Base-by-base conservation (phyloP, 306 rosid species). In the Begonia loranthoides region DNA sequence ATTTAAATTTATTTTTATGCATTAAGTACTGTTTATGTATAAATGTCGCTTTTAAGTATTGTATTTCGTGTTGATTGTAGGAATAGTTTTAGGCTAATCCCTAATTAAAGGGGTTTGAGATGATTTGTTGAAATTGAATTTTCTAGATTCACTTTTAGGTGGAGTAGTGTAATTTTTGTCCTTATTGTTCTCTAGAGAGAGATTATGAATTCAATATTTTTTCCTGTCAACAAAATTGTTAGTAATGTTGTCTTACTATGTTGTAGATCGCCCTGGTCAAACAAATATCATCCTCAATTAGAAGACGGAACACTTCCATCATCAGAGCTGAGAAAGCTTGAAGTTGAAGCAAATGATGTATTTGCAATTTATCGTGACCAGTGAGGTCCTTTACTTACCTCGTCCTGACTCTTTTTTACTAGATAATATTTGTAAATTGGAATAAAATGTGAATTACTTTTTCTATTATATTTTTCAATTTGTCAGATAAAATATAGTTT, bases 361-460 rank as follows among this genome's bases (percentile, higher is more conserved):
- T 85, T 90, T 79, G 70, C 94, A 13, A 69, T 86, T 58, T 90
- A 82, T 82, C 93, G 95, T 90, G 95, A 85, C 94, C 97, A 82
- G 97, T 90, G 94, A 90, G 97, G 94, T 85, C 81, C 97, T 80
- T 82, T 71, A 75, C 94, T 82, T 82, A 76, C 92, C 71, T 72
- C 75, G 52, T 82, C 83, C 63, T 68, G 24, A 52, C 47, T 12
- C 57, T 50, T 41, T 1, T 55, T 51, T 57, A 56, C 22, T 44
- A 36, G 55, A 60, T 63, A 61, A 49, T 39, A 50, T 51, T 47
- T 51, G 10, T 33, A 55, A 44, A 41, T 41, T 14, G 24, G 48
- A 46, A 44, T 41, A 9, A 9, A 17, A 46, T 24, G 10, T 38
- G 10, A 49, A 39, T 14, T 1, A 2, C 17, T 45, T n/a, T 34